Conservation (phyloP, 257 asterid species). For the Solanum lycopersicoides region DNA sequence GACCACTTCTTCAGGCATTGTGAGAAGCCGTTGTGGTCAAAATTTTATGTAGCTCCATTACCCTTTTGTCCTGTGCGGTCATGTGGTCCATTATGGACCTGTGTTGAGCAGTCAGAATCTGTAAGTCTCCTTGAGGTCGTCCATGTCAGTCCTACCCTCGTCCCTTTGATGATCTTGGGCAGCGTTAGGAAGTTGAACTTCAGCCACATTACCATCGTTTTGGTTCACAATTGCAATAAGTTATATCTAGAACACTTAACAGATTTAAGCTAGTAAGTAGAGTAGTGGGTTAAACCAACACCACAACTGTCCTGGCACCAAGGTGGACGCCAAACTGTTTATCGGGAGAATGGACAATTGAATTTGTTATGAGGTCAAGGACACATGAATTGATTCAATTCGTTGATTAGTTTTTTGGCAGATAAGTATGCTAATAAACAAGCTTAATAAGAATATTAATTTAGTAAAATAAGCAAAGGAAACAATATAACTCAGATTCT, state of each 20-base stretch:
- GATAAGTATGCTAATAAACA: neutral
- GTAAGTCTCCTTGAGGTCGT: neutral
- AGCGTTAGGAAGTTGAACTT: neutral
- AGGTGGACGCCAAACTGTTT: neutral
- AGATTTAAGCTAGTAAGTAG: neutral
- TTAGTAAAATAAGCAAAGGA: neutral
- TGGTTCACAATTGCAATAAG: neutral
- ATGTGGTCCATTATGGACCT: neutral
- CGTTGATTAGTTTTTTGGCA: neutral
- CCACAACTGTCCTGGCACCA: neutral
- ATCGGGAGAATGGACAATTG: neutral
- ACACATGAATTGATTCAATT: neutral
- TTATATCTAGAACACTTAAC: neutral
- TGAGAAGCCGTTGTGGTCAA: neutral
- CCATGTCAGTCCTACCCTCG: neutral
- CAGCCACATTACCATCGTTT: neutral
- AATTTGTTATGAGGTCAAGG: neutral
- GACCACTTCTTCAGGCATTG: neutral
- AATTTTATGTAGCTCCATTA: neutral
- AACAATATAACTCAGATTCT: neutral
- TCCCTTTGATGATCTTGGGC: neutral
- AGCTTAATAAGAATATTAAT: neutral
- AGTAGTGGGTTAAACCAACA: neutral
- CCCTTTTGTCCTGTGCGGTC: neutral
- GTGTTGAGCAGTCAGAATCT: neutral